These are phyloP conservation scores for Salix suchowensis DNA, from an alignment of 345 rosid species.

Conservation along the genomic window DNA sequence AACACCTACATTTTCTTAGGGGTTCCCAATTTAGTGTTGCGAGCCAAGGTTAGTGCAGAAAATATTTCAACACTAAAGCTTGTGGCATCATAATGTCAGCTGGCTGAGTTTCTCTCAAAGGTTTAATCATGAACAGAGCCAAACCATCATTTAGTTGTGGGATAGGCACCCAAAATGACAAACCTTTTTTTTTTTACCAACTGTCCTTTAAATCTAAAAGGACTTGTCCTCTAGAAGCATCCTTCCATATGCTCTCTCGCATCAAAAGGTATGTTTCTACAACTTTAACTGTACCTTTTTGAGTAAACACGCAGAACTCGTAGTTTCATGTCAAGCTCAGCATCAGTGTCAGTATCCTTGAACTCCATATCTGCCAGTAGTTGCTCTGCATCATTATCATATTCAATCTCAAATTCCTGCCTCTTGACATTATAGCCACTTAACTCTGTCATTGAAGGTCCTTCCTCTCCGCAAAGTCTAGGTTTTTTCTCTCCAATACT, in stretches of 20 bases:
- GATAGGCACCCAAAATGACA: not conserved
- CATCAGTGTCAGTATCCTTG: slow-evolving; percentile 63
- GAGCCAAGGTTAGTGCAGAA: not conserved
- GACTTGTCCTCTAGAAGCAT: not conserved
- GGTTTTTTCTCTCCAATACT: slow-evolving; percentile 88
- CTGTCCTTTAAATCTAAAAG: not conserved
- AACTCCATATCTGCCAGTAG: slow-evolving; percentile 94
- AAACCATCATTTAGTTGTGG: not conserved
- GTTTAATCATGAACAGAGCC: not conserved
- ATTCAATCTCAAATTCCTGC: slow-evolving; percentile 90
- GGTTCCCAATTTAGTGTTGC: not conserved
- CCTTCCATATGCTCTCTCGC: not conserved
- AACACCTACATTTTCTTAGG: not conserved
- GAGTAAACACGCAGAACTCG: slow-evolving; percentile 76
- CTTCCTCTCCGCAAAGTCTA: slow-evolving; percentile 61
- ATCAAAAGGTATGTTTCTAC: not conserved
- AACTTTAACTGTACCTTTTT: slow-evolving; percentile 47
- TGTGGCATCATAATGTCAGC: not conserved
- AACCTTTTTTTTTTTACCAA: not conserved
- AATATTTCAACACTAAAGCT: not conserved
- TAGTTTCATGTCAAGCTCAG: slow-evolving; percentile 73
- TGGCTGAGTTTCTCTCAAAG: not conserved
- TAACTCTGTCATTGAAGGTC: slow-evolving; percentile 63
- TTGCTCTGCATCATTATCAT: slow-evolving; percentile 95
- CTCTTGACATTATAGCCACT: slow-evolving; percentile 90